Evolutionary conservation across 2,329 filamentous ascomycete genomes (phyloP).

Genomic region (Penicillium sp.): DNA sequence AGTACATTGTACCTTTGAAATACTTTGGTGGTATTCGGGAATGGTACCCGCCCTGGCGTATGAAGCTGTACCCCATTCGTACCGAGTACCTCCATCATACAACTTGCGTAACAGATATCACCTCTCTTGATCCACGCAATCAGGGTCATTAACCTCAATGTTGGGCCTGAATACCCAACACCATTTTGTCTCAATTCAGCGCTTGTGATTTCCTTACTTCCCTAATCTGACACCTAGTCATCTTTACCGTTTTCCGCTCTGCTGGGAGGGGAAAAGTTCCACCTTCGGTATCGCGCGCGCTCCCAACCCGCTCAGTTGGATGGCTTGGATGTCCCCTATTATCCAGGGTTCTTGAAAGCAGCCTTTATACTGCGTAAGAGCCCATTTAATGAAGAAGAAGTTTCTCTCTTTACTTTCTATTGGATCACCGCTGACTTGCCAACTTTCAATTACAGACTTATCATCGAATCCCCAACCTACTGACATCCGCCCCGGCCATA

Average conservation of each 20-base stretch:
- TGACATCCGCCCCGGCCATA: conserved; percentile 14
- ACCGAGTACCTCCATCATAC: conserved; percentile 9
- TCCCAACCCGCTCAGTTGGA: conserved; percentile 25
- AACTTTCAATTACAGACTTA: conserved; percentile 10
- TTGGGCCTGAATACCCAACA: conserved; percentile 25
- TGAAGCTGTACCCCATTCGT: conserved; percentile 10
- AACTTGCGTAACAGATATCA: conserved; percentile 21
- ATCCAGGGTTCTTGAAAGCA: conserved; percentile 24
- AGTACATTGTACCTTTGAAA: background rate
- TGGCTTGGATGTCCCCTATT: conserved; percentile 23
- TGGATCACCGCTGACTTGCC: conserved; percentile 8
- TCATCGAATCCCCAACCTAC: conserved; percentile 11
- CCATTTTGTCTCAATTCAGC: conserved; percentile 6
- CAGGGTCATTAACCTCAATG: conserved; percentile 15
- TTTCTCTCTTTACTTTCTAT: background rate
- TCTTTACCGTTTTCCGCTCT: conserved; percentile 10
- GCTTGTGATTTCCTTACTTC: conserved; percentile 4
- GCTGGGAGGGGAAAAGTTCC: conserved; percentile 16
- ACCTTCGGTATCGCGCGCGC: conserved; percentile 31
- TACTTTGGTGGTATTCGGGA: conserved; percentile 6
- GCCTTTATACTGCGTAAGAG: conserved; percentile 6
- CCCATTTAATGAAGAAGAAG: background rate
- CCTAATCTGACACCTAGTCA: background rate
- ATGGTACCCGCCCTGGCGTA: background rate
- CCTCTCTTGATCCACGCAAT: conserved; percentile 22